Percentiles rank a stretch among this genome's conserved stretches.
Evolutionary conservation across 371 early-diverging fungal species (phyloP).

Genomic region (Mucor piriformis): DNA sequence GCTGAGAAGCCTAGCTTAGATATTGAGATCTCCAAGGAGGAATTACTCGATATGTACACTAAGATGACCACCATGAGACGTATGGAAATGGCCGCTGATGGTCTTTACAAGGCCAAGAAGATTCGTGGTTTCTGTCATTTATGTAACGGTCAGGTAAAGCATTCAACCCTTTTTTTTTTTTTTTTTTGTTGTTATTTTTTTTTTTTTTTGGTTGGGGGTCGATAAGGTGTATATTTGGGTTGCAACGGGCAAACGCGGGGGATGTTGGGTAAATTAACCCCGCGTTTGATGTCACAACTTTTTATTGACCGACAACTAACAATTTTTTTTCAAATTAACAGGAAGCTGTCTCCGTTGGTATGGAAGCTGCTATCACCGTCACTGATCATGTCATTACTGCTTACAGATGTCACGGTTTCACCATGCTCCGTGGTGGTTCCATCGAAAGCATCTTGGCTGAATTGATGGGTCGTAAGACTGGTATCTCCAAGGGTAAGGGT

Average conservation of each 20-base stretch:
- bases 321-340: constrained; percentile 33
- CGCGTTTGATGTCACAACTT: constrained; percentile 32
- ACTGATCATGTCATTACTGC: constrained; percentile 97
- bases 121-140: constrained; percentile 99
- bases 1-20: constrained; percentile 67
- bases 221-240: constrained; percentile 6
- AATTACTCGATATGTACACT: constrained; percentile 83
- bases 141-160: constrained; percentile 92
- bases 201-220: constrained; percentile 14
- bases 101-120: constrained; percentile 94
- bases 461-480: constrained; percentile 86
- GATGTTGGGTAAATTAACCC: constrained; percentile 33
- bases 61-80: constrained; percentile 90
- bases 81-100: constrained; percentile 94
- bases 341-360: constrained; percentile 97
- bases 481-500: constrained; percentile 98
- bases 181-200: background rate
- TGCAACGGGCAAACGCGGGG: constrained; percentile 35
- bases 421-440: constrained; percentile 88
- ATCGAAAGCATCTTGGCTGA: constrained; percentile 82
- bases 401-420: constrained; percentile 99
- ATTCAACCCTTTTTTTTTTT: background rate
- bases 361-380: constrained; percentile 85
- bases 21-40: constrained; percentile 64
- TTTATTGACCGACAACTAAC: background rate